Evolutionary conservation across 2,329 filamentous ascomycete species (phyloP), one percentile per base, ranked within the genome.

Genomic region (Scorias spongiosa): DNA sequence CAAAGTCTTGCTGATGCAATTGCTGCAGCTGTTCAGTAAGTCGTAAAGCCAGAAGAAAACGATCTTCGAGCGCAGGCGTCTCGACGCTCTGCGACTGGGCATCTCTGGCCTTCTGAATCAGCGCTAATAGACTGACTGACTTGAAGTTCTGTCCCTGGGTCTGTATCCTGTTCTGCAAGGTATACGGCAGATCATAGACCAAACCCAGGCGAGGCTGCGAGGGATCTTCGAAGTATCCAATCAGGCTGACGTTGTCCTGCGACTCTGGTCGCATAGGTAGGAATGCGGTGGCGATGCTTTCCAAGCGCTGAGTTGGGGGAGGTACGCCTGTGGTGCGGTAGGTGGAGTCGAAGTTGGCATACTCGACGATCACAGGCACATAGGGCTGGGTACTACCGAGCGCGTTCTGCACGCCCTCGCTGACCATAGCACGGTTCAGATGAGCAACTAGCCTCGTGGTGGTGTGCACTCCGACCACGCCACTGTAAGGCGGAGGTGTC

Each of bases 151-250:
- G 49, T 1, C 51, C 40, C 40, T 61, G 57, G 81, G 8, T 72
- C 68, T 42, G 59, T 43, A 49, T 41, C 14, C 61, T 60, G 9
- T 62, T 62, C 48, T 65, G 64, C 10, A 67, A 59, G 8, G 60
- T 62, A 1, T 74, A 69, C 1, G 83, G 83, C 28, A 88, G 75
- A 41, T 82, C 78, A 54, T 85, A 89, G 10, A 89, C 72, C 10
- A 89, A 67, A 5, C 83, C 84, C 43, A 86, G 75, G 9, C 84
- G 72, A 1, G 68, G 66, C 44, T 83, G 78, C 43, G 75, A 72
- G 43, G 81, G 70, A 53, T 88, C 83, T 57, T 88, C 82, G 53
- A 85, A 86, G 55, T 85, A 88, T 54, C 49, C 83, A 69, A 57
- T 60, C 53, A 72, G 78, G 68, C 72, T 82, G 12, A 78, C 71